Base-by-base conservation (phyloP, 805 yeast species). In the Candida saitoana region DNA sequence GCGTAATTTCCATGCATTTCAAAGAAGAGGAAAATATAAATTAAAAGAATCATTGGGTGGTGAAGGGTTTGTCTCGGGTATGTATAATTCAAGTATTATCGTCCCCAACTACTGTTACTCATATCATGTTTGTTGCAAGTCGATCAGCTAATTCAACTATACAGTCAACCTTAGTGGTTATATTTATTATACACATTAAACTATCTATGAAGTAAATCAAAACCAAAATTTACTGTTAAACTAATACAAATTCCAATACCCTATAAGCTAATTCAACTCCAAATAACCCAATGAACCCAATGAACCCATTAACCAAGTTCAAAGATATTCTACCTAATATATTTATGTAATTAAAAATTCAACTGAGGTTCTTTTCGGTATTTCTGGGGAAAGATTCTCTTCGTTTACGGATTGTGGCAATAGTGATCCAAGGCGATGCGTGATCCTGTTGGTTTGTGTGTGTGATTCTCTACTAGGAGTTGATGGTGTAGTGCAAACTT, bases 381-480 rank as follows among this genome's bases (percentile, higher is more conserved):
- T 22, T 22, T 22, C 9, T 22, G 27, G 27, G 11, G 27, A 22
- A 22, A 22, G 27, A 22, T 22, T 11, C 11, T 29, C 11, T 6
- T 14, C 16, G 16, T 14, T 14, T 14, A 29, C 5, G 5, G 16
- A 9, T 11, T 29, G 12, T 29, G 11, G 7, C 16, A 12, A 14
- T 6, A 14, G 32, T 29, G 16, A 29, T 29, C 32, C 11, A 29
- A 5, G 32, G 5, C 11, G 32, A 6, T 29, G 16, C 11, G 11
- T 14, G 16, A 6, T 9, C 7, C 11, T 14, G 11, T 9, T 29
- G 11, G 5, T 29, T 11, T 29, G n/a, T 14, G 32, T 14, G 5
- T 29, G 16, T 29, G 32, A 29, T 29, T 29, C 32, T 29, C 32
- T 29, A 6, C 32, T 29, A 29, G 32, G 11, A 29, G 16, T 29